A percentile compares a stretch with the other conserved stretches of the same genome.
These are phyloP conservation scores for Cladosporium cucumerinum DNA, from an alignment of 2,329 filamentous ascomycete species.

Conservation along the genomic window DNA sequence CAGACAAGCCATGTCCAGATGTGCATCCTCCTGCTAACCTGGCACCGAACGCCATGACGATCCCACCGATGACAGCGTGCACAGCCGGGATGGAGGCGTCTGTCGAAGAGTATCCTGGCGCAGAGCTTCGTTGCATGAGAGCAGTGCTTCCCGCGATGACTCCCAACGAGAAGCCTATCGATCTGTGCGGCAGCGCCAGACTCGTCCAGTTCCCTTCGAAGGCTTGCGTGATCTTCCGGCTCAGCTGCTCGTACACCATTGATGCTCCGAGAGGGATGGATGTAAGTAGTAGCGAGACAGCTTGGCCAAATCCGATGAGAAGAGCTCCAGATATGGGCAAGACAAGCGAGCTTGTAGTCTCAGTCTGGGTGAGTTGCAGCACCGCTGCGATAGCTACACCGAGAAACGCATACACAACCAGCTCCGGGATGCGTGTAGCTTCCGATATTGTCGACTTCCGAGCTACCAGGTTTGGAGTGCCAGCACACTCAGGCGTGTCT, in stretches of 20 bases:
- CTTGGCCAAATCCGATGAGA: constrained; percentile 57
- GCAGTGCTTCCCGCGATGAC: neutral
- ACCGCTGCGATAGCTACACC: neutral
- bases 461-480: neutral
- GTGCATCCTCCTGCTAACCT: constrained; percentile 65
- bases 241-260: constrained; percentile 35
- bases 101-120: no score
- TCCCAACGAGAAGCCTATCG: neutral
- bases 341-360: neutral
- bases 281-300: constrained; percentile 53
- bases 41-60: neutral
- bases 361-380: neutral
- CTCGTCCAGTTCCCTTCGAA: neutral
- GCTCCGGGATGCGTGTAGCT: constrained; percentile 1
- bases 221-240: neutral
- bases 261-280: constrained; percentile 59
- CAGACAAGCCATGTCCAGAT: constrained; percentile 66
- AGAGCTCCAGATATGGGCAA: constrained; percentile 50
- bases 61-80: neutral
- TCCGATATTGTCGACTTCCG: constrained; percentile 10
- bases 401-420: neutral
- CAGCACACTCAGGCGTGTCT: neutral
- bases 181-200: neutral
- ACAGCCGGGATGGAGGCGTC: neutral
- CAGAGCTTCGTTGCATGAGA: neutral